Conservation (phyloP, 768 basidiomycete species). For the Rubroboletus satanas region DNA sequence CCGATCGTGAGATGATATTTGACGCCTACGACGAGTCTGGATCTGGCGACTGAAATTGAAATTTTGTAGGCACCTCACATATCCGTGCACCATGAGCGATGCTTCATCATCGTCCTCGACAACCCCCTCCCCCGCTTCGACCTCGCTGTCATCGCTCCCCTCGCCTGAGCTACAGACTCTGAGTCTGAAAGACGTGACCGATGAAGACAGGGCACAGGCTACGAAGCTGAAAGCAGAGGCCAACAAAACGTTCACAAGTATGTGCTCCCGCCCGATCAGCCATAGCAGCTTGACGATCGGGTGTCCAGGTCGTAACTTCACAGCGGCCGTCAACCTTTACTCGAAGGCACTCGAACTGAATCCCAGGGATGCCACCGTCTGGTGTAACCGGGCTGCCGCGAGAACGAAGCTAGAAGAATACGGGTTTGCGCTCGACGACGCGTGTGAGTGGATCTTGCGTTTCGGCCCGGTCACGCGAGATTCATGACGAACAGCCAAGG, state of each 20-base stretch:
- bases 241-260: slow-evolving; percentile 82
- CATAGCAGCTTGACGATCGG: background rate
- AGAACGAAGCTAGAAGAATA: slow-evolving; percentile 92
- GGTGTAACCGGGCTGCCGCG: slow-evolving; percentile 92
- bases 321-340: slow-evolving; percentile 73
- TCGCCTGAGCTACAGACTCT: slow-evolving; percentile 58
- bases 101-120: slow-evolving; percentile 24
- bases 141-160: slow-evolving; percentile 52
- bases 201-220: slow-evolving; percentile 67
- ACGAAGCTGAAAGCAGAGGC: slow-evolving; percentile 75
- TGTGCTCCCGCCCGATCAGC: background rate
- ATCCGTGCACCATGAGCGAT: slow-evolving; percentile 18
- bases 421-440: slow-evolving; percentile 87
- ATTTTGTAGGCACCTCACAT: background rate
- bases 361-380: slow-evolving; percentile 82
- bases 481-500: slow-evolving; percentile 52
- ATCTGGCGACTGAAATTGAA: background rate
- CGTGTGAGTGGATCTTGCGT: slow-evolving; percentile 51
- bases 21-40: slow-evolving; percentile 4
- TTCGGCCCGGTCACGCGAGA: slow-evolving; percentile 11
- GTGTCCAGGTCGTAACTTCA: slow-evolving; percentile 67
- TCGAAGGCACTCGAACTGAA: slow-evolving; percentile 82
- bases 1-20: slow-evolving; percentile 27
- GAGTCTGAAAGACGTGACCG: slow-evolving; percentile 56
- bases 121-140: slow-evolving; percentile 47